A percentile compares a stretch with the other conserved stretches of the same genome.
Conservation (phyloP, 1,284 basidiomycete species). For the Termitomyces sp. region DNA sequence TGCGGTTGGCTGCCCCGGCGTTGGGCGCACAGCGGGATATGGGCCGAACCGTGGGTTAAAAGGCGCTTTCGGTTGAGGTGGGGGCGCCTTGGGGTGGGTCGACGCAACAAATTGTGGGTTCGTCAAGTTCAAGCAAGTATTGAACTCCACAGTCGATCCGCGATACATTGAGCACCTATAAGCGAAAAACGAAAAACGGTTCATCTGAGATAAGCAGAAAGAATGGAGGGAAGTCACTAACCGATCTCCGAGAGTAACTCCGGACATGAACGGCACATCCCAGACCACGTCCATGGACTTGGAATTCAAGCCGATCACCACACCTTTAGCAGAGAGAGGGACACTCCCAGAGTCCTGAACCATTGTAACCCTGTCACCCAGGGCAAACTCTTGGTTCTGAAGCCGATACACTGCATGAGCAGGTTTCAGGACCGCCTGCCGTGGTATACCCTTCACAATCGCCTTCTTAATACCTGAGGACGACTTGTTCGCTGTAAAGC, state of each 20-base stretch:
- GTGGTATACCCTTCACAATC: conserved; percentile 86
- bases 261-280: conserved; percentile 94
- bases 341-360: conserved; percentile 95
- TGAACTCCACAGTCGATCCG: conserved; percentile 81
- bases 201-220: background rate
- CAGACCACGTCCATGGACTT: conserved; percentile 95
- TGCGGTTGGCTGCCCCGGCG: conserved; percentile 45
- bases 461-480: conserved; percentile 76
- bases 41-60: conserved; percentile 71
- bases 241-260: conserved; percentile 83
- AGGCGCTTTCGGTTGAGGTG: conserved; percentile 38
- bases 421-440: conserved; percentile 94
- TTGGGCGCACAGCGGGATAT: conserved; percentile 51
- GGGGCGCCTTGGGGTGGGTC: conserved; percentile 51
- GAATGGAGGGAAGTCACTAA: conserved; percentile 27
- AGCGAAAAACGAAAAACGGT: conserved; percentile 2
- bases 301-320: conserved; percentile 84
- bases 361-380: conserved; percentile 97
- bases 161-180: conserved; percentile 84
- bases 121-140: conserved; percentile 81
- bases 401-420: conserved; percentile 86
- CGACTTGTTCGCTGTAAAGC: conserved; percentile 57
- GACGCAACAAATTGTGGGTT: conserved; percentile 77
- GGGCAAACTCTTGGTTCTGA: conserved; percentile 83
- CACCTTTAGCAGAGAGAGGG: conserved; percentile 87